phyloP scores from a whole-genome alignment of 2,329 filamentous ascomycete genomes.

The Aspergillus costaricaensis region DNA sequence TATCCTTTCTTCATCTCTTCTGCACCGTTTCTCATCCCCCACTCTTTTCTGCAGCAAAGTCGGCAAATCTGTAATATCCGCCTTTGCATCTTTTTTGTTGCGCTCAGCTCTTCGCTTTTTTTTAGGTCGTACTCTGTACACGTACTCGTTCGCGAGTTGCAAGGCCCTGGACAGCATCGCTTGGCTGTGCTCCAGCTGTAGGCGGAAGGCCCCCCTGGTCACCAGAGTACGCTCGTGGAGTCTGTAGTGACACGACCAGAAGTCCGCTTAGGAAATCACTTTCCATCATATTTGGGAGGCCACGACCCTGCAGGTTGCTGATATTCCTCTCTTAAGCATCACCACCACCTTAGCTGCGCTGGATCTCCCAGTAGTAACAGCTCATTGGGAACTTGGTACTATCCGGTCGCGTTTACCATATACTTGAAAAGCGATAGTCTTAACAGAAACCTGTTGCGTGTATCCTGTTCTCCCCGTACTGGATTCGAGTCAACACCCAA shows the following conservation, averaged over 20 bases:
- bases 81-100: slow-evolving; percentile 9
- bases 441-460: slow-evolving; percentile 15
- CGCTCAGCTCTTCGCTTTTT: slow-evolving; percentile 24
- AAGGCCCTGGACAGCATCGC: slow-evolving; percentile 32
- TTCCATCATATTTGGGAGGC: slow-evolving; percentile 19
- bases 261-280: slow-evolving; percentile 30
- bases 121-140: slow-evolving; percentile 41
- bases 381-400: slow-evolving; percentile 19
- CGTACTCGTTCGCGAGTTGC: slow-evolving; percentile 37
- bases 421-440: slow-evolving; percentile 21
- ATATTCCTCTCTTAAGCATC: slow-evolving; percentile 19
- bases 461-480: slow-evolving; percentile 16
- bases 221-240: slow-evolving; percentile 35
- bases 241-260: slow-evolving; percentile 43
- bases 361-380: slow-evolving; percentile 31
- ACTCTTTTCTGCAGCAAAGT: slow-evolving; percentile 13
- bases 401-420: slow-evolving; percentile 15
- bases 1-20: background rate
- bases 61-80: slow-evolving; percentile 18
- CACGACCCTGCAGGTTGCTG: slow-evolving; percentile 13
- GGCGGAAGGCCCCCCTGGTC: slow-evolving; percentile 35
- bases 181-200: slow-evolving; percentile 45
- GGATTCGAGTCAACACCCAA: slow-evolving; percentile 14
- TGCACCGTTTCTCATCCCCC: slow-evolving; percentile 7
- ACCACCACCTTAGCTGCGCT: slow-evolving; percentile 22